phyloP scores from a whole-genome alignment of 352 stramenopile species.

The Lagenidium giganteum region DNA sequence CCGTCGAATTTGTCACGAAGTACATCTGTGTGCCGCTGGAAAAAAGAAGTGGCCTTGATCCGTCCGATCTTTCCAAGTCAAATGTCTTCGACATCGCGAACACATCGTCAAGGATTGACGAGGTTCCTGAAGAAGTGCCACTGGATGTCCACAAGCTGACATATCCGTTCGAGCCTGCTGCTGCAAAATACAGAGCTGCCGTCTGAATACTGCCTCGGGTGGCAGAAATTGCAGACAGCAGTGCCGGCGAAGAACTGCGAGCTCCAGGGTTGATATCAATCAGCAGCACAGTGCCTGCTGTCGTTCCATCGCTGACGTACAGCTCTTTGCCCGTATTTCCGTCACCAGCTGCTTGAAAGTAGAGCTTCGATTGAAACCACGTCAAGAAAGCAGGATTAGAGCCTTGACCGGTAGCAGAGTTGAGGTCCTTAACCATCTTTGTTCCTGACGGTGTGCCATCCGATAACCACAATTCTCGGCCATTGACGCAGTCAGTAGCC shows the following conservation, averaged over 20 bases:
- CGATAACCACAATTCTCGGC: conserved; percentile 64
- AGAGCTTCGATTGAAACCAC: conserved; percentile 25
- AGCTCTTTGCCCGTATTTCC: conserved; percentile 29
- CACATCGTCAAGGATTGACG: conserved; percentile 16
- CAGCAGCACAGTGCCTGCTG: conserved; percentile 28
- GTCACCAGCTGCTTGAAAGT: conserved; percentile 27
- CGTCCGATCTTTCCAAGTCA: conserved; percentile 1
- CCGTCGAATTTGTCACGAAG: conserved; percentile 5
- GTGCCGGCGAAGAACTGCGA: conserved; percentile 17
- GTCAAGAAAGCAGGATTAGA: conserved; percentile 43
- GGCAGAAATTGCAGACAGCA: conserved; percentile 9
- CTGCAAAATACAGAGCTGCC: conserved; percentile 24
- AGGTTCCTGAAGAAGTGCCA: conserved; percentile 18
- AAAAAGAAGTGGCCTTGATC: too few relatives aligned
- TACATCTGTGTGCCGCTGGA: conserved; percentile 23
- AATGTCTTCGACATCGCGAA: conserved; percentile 13
- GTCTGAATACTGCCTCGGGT: conserved; percentile 7
- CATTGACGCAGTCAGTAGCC: conserved; percentile 55
- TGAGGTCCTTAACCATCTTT: conserved; percentile 47
- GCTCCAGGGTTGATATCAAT: conserved; percentile 24
- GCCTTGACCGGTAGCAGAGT: conserved; percentile 13
- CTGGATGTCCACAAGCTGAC: conserved; percentile 28
- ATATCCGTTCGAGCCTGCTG: conserved; percentile 6
- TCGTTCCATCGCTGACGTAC: conserved; percentile 52
- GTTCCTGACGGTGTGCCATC: conserved; percentile 35